Evolutionary conservation across 2,329 filamentous ascomycete species (phyloP), one percentile per base, ranked within the genome.

Genomic region (Orbilia blumenaviensis): DNA sequence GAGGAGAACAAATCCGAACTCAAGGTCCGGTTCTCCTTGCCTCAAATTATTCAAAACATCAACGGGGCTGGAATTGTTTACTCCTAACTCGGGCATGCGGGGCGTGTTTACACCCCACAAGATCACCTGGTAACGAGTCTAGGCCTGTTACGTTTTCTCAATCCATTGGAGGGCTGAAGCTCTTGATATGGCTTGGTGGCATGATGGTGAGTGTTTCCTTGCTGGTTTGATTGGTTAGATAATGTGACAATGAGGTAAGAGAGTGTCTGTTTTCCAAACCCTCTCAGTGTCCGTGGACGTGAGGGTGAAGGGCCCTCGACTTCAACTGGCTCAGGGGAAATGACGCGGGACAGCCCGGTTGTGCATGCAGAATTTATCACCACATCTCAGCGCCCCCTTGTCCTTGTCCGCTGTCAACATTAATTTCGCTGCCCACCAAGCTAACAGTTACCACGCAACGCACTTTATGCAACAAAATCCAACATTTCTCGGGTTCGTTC

Each of bases 61-160:
- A 44, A 23, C 16, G 9, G 41, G 18, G 41, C 41, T 44, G 41
- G 21, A 56, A 56, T 56, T 56, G 52, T 56, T 56, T 56, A 56
- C 52, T 16, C 52, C 52, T 12, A 56, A 56, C 32, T 23, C 12
- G 32, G 52, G 29, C n/a, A 56, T 56, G 52, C 52, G 52, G 52
- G 52, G 52, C 52, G 52, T 56, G 52, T 56, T 56, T 56, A 56
- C 52, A 56, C 50, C 50, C 52, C 52, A 56, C 52, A 56, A 56
- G 52, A 38, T 56, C 52, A 56, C 52, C 52, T 56, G 52, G 52
- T 56, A 56, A 56, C 52, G 52, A 56, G 52, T 38, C 52, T 56
- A 56, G 38, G 12, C 52, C 38, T 23, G 52, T 56, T 56, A 36
- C 52, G 52, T 56, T 56, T 36, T 25, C 52, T 56, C 29, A 56